Evolutionary conservation across 2,329 filamentous ascomycete species (phyloP), one percentile per base, ranked within the genome.

Genomic region (Colletotrichum sp.): DNA sequence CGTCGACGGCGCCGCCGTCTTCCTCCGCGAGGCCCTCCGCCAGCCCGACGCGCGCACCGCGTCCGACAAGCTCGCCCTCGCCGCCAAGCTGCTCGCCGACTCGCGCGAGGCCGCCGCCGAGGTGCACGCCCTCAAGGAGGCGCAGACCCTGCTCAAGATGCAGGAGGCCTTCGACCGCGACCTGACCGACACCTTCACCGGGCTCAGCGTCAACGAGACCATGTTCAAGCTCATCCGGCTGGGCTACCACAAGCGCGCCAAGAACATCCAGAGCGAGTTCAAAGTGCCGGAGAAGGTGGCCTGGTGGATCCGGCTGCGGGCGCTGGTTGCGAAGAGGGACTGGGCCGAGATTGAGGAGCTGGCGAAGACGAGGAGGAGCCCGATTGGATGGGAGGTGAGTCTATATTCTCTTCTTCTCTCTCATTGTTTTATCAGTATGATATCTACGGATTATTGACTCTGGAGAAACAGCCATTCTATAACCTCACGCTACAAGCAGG

Each of bases 381-480:
- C 96, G 1, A 99, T 99, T 82, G 96, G 96, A 13, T 99, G 97
- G 97, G 95, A 98, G 91, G 94, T 95, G 85, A 88, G 92, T 86
- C 57, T 70, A n/a, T 8, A 13, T 9, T 57, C 7, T 26, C 15
- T 16, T 9, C 16, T 15, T 10, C 4, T 13, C 16, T 28, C 26
- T n/a, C 26, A 59, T 32, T 10, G 1, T 32, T 24, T 24, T 1
- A 24, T 28, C 26, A 28, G 6, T 28, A 28, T 36, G 12, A 34
- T 21, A n/a, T n/a, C 57, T 55, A 16, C 13, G 21, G 59, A 1
- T 21, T 63, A 6, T n/a, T 64, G 15, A 64, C 60, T n/a, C 0
- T 39, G 3, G 9, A 39, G 10, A 52, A 32, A 64, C 43, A 96
- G 93, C 95, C 96, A 0, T 99, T 98, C 85, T 98, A 95, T 88